These are phyloP conservation scores for Aquilaria yunnanensis DNA, from an alignment of 345 rosid genomes.

Conservation along the genomic window DNA sequence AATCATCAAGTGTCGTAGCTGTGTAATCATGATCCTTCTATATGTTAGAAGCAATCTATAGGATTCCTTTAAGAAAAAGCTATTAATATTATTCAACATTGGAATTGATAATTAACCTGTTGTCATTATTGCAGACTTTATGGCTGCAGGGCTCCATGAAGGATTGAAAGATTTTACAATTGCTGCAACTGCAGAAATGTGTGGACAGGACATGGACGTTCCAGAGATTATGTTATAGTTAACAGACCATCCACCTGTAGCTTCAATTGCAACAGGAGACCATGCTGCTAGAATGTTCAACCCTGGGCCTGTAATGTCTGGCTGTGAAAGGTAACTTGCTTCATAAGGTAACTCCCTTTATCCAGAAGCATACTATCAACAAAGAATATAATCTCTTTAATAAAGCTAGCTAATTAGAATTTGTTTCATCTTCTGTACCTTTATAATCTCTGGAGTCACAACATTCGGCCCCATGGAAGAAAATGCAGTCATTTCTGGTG, in stretches of 20 bases:
- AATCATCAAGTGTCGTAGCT: slow-evolving; percentile 33
- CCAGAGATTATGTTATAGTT: slow-evolving; percentile 40
- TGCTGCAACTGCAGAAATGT: slow-evolving; percentile 37
- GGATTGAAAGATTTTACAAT: slow-evolving; percentile 37
- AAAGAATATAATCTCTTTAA: no score
- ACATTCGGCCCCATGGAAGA: slow-evolving; percentile 45
- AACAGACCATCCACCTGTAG: slow-evolving; percentile 17
- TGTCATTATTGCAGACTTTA: slow-evolving; percentile 52
- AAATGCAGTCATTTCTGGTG: slow-evolving; percentile 36
- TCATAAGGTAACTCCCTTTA: not conserved
- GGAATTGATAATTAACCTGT: slow-evolving; percentile 30
- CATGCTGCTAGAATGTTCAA: slow-evolving; percentile 43
- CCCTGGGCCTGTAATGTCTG: slow-evolving; percentile 44
- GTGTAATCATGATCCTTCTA: not conserved
- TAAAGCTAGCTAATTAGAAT: no score
- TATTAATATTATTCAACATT: not conserved
- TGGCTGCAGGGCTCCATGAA: slow-evolving; percentile 49
- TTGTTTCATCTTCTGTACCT: slow-evolving; percentile 14
- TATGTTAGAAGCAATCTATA: no score
- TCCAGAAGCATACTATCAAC: no score
- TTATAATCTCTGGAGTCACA: slow-evolving; percentile 37
- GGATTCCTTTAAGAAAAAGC: no score
- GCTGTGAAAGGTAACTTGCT: slow-evolving; percentile 25
- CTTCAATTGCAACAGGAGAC: slow-evolving; percentile 33
- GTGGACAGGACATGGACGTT: slow-evolving; percentile 52